A percentile compares a stretch with the other conserved stretches of the same genome.
Conservation (phyloP, 2,329 filamentous ascomycete species). For the Alternaria triticina region DNA sequence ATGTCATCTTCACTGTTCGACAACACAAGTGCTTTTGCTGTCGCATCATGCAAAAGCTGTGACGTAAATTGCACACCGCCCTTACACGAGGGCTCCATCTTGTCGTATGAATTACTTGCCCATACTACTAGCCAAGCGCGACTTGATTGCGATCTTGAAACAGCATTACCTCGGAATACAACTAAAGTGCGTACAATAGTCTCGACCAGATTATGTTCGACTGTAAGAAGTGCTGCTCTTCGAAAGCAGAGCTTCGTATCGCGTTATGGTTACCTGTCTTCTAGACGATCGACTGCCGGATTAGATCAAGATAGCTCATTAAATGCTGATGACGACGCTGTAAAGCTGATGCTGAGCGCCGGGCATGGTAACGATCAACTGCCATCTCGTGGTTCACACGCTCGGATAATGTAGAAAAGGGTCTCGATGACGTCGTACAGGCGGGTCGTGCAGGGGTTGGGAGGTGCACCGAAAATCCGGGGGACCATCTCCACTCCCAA, state of each 20-base stretch:
- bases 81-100: too few species aligned
- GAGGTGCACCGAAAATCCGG: constrained; percentile 9
- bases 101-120: too few species aligned
- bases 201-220: not conserved
- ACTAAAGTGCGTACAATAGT: not conserved
- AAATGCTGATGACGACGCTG: not conserved
- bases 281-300: not conserved
- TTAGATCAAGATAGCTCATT: not conserved
- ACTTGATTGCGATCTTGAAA: not conserved
- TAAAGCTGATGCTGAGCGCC: not conserved
- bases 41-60: too few species aligned
- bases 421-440: constrained; percentile 7
- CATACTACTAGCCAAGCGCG: too few species aligned
- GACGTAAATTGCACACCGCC: too few species aligned
- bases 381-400: not conserved
- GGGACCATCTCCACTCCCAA: constrained; percentile 7
- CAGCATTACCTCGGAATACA: not conserved
- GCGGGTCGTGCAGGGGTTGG: not conserved
- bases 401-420: not conserved
- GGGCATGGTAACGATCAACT: not conserved
- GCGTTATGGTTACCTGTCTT: not conserved
- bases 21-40: not conserved
- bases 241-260: not conserved
- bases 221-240: fast-evolving
- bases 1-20: not conserved